phyloP scores from a whole-genome alignment of 208 protist species.

The Crithidia sp. region DNA sequence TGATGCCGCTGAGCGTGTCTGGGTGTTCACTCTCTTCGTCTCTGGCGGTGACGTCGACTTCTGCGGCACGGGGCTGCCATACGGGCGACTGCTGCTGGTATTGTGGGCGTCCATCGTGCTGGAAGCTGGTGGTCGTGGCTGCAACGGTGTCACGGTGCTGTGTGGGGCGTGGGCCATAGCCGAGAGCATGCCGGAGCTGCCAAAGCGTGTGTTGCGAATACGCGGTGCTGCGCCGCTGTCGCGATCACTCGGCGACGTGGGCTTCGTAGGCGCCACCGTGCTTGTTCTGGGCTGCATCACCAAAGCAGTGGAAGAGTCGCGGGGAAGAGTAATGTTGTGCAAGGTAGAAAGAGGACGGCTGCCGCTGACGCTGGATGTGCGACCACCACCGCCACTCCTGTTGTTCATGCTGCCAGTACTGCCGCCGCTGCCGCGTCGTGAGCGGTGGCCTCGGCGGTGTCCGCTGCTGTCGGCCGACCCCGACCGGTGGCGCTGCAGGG shows the following conservation, averaged over 20 bases:
- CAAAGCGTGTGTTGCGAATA: neutral
- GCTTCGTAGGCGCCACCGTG: too few species aligned
- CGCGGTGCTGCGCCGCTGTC: neutral
- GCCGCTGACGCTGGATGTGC: neutral
- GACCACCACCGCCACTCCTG: neutral
- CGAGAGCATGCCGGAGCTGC: constrained; percentile 1
- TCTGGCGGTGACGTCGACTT: neutral
- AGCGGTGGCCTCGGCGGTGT: neutral
- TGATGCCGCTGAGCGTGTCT: neutral
- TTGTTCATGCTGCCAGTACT: neutral
- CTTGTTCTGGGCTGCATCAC: neutral
- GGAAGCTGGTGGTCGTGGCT: too few species aligned
- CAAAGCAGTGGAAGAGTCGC: neutral
- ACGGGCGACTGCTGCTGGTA: too few species aligned
- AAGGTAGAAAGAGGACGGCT: too few species aligned
- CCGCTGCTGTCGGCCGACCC: constrained; percentile 3
- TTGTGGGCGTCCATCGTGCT: too few species aligned
- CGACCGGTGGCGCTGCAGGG: neutral
- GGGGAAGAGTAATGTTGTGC: neutral
- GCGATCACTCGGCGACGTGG: too few species aligned
- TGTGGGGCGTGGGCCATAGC: neutral
- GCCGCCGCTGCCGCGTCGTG: neutral
- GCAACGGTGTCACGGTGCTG: neutral
- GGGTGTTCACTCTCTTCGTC: neutral
- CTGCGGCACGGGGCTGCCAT: neutral